phyloP scores from a whole-genome alignment of 2,329 filamentous ascomycete genomes.

The Didymella segeticola region DNA sequence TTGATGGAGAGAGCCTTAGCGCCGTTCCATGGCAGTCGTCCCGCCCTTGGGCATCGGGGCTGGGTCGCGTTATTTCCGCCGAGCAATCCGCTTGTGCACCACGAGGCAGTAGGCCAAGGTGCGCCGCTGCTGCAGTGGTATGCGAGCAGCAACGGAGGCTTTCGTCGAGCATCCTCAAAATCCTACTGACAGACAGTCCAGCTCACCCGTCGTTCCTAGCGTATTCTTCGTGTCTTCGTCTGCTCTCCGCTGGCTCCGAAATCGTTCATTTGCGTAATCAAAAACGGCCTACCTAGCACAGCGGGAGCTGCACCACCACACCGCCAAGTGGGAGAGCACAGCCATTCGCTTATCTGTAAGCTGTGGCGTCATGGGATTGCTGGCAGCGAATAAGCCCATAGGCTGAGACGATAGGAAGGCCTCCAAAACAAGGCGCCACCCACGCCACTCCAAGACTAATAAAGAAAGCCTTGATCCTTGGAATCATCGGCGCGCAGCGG shows the following conservation, averaged over 20 bases:
- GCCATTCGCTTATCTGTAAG: conserved; percentile 41
- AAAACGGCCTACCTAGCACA: conserved; percentile 20
- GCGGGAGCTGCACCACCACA: conserved; percentile 35
- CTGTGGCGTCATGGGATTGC: conserved; percentile 40
- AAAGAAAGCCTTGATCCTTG: conserved; percentile 29
- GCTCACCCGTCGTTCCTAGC: background rate
- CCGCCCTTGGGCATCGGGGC: conserved; percentile 35
- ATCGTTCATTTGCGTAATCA: conserved; percentile 25
- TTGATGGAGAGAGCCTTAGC: conserved; percentile 39
- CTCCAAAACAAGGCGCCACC: conserved; percentile 37
- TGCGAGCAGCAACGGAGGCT: conserved; percentile 1
- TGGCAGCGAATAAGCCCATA: conserved; percentile 12
- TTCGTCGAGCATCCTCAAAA: background rate
- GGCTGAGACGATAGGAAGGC: conserved; percentile 11
- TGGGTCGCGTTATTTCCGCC: conserved; percentile 37
- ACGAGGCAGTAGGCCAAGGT: conserved; percentile 17
- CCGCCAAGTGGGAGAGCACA: conserved; percentile 37
- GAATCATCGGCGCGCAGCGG: conserved; percentile 26
- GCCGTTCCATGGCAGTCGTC: conserved; percentile 30
- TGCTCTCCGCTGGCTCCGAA: conserved; percentile 16
- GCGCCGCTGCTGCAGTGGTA: conserved; percentile 1
- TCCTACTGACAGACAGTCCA: background rate
- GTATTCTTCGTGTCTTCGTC: conserved; percentile 10
- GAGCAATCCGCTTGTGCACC: conserved; percentile 35
- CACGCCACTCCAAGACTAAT: conserved; percentile 39